Base-by-base conservation (phyloP, 164 flowering plant species). In the Magnolia kwangsiensis region DNA sequence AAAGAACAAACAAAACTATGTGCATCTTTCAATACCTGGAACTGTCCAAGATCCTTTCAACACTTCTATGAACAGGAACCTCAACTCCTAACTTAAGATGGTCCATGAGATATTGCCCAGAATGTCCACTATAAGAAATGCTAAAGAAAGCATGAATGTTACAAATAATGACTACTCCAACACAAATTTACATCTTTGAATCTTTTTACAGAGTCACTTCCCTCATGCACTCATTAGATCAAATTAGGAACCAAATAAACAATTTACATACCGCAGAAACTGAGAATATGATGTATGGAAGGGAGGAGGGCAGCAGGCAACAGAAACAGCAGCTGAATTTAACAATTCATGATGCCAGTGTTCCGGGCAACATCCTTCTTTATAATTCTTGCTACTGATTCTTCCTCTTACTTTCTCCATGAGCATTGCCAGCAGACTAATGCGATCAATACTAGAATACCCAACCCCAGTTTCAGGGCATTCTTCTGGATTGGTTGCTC, bases 311-410 rank as follows among this genome's bases (percentile, higher is more conserved):
- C 85, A 80, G 55, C 80, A 71, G 61, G 85, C 83, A 71, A 90
- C 72, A 72, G 86, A 81, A 63, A 90, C 72, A 78, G 95, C 93
- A 78, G 86, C 76, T 27, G 89, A 86, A 84, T 96, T 94, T 74
- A 96, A 83, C 70, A 84, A 80, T 65, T 89, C 87, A 80, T 91
- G 94, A 73, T 88, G 92, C 96, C 95, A 96, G 75, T 82, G 64
- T 19, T 84, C 82, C 21, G 70, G 70, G 3, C 69, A 51, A 23
- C 80, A 83, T 9, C 80, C 83, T 80, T 71, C 70, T 29, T 5
- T 79, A 74, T 76, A 61, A 66, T 77, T 82, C 79, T 81, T 79
- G 76, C 72, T 82, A 18, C 66, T 78, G 71, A 83, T 76, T 84
- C 79, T 77, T 51, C 72, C 79, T 80, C 90, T 85, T 37, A 88